phyloP scores from a whole-genome alignment of 768 basidiomycete species.

The Mycena vitilis region DNA sequence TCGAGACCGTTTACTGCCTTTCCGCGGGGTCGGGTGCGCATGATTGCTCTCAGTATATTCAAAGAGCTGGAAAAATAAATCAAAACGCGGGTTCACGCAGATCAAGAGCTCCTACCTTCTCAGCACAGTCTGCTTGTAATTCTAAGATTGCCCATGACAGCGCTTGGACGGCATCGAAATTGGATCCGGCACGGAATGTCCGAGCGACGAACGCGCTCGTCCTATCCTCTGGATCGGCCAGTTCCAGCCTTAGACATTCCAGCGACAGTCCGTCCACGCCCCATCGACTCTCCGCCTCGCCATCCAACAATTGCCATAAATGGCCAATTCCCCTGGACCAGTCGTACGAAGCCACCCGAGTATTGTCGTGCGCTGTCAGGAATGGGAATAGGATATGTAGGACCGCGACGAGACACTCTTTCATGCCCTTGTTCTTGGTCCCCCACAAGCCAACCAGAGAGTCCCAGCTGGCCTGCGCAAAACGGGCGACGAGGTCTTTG shows the following conservation, averaged over 20 bases:
- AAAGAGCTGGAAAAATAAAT: slow-evolving; percentile 61
- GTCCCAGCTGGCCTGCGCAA: slow-evolving; percentile 74
- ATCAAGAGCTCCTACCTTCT: slow-evolving; percentile 57
- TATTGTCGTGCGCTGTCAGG: slow-evolving; percentile 54
- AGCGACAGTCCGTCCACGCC: slow-evolving; percentile 75
- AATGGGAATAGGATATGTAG: slow-evolving; percentile 81
- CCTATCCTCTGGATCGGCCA: slow-evolving; percentile 42
- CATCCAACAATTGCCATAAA: slow-evolving; percentile 67
- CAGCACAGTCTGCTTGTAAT: slow-evolving; percentile 82
- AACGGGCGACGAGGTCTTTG: slow-evolving; percentile 64
- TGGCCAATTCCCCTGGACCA: slow-evolving; percentile 61
- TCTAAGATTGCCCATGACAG: slow-evolving; percentile 84
- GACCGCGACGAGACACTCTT: slow-evolving; percentile 84
- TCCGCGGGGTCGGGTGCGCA: slow-evolving; percentile 41
- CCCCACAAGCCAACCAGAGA: slow-evolving; percentile 78
- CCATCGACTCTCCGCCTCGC: slow-evolving; percentile 73
- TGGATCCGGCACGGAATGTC: slow-evolving; percentile 80
- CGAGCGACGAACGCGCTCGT: slow-evolving; percentile 63
- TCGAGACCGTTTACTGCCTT: slow-evolving; percentile 62
- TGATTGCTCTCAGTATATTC: slow-evolving; percentile 69
- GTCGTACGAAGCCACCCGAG: slow-evolving; percentile 46
- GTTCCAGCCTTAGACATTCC: slow-evolving; percentile 71
- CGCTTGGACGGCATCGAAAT: slow-evolving; percentile 77
- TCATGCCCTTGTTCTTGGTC: slow-evolving; percentile 79
- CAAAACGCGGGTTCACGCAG: slow-evolving; percentile 12